These are phyloP conservation scores for Colletotrichum aenigma DNA, from an alignment of 2,329 filamentous ascomycete species.

Conservation along the genomic window DNA sequence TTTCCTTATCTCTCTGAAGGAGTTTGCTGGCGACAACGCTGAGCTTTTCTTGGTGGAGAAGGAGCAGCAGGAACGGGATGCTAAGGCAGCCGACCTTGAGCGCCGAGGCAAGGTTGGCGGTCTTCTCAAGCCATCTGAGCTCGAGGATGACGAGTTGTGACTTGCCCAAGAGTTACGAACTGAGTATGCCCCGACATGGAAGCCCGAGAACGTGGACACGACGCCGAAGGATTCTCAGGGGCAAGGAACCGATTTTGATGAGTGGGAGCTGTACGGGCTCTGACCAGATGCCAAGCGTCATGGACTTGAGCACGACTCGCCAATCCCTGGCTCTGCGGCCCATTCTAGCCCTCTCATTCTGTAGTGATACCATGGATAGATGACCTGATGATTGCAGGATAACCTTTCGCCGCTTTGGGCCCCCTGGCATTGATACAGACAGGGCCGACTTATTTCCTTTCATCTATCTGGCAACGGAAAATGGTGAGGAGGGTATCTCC, in stretches of 20 bases:
- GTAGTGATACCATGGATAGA: constrained; percentile 24
- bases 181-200: constrained; percentile 56
- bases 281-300: constrained; percentile 33
- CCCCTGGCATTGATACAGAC: constrained; percentile 11
- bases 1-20: constrained; percentile 96
- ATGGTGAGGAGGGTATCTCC: not conserved
- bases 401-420: constrained; percentile 9
- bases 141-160: constrained; percentile 92
- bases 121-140: constrained; percentile 94
- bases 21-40: constrained; percentile 94
- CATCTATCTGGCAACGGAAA: constrained; percentile 18
- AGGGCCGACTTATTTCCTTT: constrained; percentile 16
- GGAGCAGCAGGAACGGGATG: constrained; percentile 86
- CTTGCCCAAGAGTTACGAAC: constrained; percentile 71
- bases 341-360: constrained; percentile 14
- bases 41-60: constrained; percentile 94
- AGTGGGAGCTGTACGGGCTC: constrained; percentile 71
- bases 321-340: constrained; percentile 20
- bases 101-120: constrained; percentile 94
- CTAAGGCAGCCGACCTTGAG: constrained; percentile 87
- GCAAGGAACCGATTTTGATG: constrained; percentile 52
- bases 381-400: constrained; percentile 22
- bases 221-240: constrained; percentile 25
- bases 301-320: constrained; percentile 17
- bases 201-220: constrained; percentile 28